These are phyloP conservation scores for Chloranthus sessilifolius DNA, from an alignment of 164 flowering plant species.

Conservation along the genomic window DNA sequence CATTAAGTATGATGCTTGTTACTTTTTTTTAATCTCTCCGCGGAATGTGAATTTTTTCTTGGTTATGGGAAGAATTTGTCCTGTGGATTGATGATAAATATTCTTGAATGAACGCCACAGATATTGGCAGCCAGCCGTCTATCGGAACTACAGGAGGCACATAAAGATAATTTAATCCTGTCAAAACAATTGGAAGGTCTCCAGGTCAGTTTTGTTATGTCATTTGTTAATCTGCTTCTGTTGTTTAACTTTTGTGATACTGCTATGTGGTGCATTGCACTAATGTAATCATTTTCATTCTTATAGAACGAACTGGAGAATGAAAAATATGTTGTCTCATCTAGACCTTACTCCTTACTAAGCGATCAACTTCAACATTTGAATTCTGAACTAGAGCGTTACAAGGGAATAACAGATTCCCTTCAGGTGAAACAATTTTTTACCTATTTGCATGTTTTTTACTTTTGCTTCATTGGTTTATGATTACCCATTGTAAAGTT, in stretches of 20 bases:
- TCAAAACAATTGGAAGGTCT: slow-evolving; percentile 66
- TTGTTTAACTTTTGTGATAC: no score
- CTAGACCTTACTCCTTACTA: slow-evolving; percentile 55
- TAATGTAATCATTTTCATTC: background rate
- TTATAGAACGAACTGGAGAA: slow-evolving; percentile 70
- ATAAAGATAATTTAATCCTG: slow-evolving; percentile 46
- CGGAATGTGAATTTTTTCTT: background rate
- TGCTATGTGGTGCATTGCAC: slow-evolving; percentile 3
- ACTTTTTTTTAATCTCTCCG: background rate
- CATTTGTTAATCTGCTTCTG: background rate
- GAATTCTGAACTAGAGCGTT: slow-evolving; percentile 69
- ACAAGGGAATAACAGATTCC: slow-evolving; percentile 56
- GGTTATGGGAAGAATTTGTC: background rate
- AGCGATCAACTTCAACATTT: slow-evolving; percentile 83
- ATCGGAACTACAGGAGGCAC: slow-evolving; percentile 80
- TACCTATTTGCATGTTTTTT: background rate
- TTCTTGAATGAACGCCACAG: slow-evolving; percentile 24
- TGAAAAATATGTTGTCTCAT: slow-evolving; percentile 62
- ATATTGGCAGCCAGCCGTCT: slow-evolving; percentile 66
- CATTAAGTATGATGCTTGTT: background rate
- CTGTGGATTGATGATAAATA: slow-evolving; percentile 4
- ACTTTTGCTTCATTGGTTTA: background rate
- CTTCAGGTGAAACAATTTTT: slow-evolving; percentile 52
- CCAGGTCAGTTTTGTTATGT: slow-evolving; percentile 42
- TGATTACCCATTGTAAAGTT: slow-evolving; percentile 2